Conservation (phyloP, 495 filamentous ascomycete species). For the Lichenothelia convexa region DNA sequence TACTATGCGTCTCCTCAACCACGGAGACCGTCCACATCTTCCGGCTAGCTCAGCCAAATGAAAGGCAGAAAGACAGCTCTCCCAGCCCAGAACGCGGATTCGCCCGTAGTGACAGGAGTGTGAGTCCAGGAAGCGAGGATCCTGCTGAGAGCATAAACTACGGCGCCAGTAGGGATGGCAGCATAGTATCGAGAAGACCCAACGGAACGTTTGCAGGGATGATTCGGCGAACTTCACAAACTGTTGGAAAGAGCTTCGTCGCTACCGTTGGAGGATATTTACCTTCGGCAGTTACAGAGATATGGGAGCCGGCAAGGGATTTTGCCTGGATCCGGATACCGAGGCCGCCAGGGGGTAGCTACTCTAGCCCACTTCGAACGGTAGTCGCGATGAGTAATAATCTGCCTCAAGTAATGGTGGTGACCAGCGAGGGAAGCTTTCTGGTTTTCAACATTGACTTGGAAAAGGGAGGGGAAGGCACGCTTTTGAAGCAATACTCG, state of each 20-base stretch:
- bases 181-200: conserved; percentile 3
- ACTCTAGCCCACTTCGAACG: conserved; percentile 36
- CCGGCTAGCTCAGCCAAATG: conserved; percentile 40
- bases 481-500: conserved; percentile 66
- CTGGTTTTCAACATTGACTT: conserved; percentile 91
- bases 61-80: conserved; percentile 32
- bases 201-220: conserved; percentile 60
- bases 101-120: conserved; percentile 9
- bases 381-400: conserved; percentile 92
- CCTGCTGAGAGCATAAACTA: conserved; percentile 2
- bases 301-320: conserved; percentile 90
- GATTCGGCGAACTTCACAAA: conserved; percentile 89
- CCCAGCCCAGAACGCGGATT: conserved; percentile 15
- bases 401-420: conserved; percentile 91
- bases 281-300: conserved; percentile 79
- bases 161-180: conserved; percentile 8
- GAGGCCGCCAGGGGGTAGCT: conserved; percentile 30
- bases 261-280: conserved; percentile 81
- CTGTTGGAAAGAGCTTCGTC: conserved; percentile 76
- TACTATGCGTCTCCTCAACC: conserved; percentile 87
- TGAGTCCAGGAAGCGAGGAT: conserved; percentile 10
- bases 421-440: conserved; percentile 86
- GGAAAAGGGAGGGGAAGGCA: conserved; percentile 89
- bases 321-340: conserved; percentile 94
- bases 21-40: conserved; percentile 98